Base-by-base conservation (phyloP, 257 asterid species). In the Jasminum sambac region DNA sequence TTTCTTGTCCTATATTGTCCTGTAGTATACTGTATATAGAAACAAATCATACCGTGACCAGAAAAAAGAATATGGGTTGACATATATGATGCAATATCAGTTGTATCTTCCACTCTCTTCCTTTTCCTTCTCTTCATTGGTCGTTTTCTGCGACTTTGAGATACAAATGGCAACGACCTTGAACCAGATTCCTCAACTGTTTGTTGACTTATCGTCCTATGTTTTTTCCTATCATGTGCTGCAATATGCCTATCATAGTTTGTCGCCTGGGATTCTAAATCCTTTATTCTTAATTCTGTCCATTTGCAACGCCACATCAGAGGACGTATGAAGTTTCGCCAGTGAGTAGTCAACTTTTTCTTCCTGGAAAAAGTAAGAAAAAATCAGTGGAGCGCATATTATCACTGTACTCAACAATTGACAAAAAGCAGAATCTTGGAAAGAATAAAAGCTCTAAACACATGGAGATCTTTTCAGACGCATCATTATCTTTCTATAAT, bases 271-370 rank as follows among this genome's bases (percentile, higher is more conserved):
- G 81, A 85, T 76, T 88, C 91, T 46, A 88, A 75, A 63, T 84
- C 89, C 80, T 87, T 93, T 78, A 87, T 79, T 83, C 77, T 86
- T 76, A 93, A 64, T 77, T 90, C 98, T 40, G 88, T 71, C 97
- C 97, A 93, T 78, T 89, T 93, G 85, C 97, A 86, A 70, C 98
- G 83, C 98, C 98, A 90, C 96, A 87, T 90, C 52, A 93, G 68
- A 78, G 97, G 96, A 59, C 76, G 88, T 81, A 93, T 80, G 77
- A 78, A 89, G 81, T 81, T 85, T 80, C 92, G 86, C 98, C 98
- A 93, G 24, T 90, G 96, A 77, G 80, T 70, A 25, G 98, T 86
- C 80, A 87, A 41, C 70, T 84, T 93, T 80, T 86, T 90, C 88
- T 90, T 90, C 87, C 98, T 93, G 87, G 63, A 81, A 77, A 61